Evolutionary conservation across 495 filamentous ascomycete genomes (phyloP).

Genomic region (Pyrenula massariospora): DNA sequence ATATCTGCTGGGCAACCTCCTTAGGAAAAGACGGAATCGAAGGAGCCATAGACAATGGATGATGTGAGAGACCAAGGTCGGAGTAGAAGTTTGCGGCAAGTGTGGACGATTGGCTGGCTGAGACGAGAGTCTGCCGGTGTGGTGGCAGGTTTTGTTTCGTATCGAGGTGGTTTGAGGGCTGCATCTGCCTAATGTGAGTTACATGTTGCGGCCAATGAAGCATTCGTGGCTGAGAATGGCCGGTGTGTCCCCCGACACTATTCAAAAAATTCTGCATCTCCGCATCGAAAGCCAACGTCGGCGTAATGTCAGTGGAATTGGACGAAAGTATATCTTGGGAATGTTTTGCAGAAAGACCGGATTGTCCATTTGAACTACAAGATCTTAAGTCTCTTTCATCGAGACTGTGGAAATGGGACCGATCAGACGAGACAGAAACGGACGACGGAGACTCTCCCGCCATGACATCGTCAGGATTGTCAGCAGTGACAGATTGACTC

Average conservation of each 20-base stretch:
- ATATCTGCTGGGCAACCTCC: too few species aligned
- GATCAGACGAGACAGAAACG: background rate
- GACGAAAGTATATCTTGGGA: too few species aligned
- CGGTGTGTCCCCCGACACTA: background rate
- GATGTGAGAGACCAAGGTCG: too few species aligned
- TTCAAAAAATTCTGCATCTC: background rate
- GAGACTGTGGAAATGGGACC: too few species aligned
- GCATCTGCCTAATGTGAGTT: background rate
- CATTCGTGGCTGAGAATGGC: background rate
- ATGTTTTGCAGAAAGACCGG: too few species aligned
- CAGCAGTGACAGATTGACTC: background rate
- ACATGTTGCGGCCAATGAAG: background rate
- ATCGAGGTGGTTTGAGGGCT: background rate
- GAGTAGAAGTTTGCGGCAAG: too few species aligned
- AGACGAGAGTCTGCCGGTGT: too few species aligned
- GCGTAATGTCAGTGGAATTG: background rate
- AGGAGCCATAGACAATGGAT: too few species aligned
- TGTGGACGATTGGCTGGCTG: too few species aligned
- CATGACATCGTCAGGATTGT: background rate
- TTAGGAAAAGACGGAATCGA: too few species aligned
- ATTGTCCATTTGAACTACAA: too few species aligned
- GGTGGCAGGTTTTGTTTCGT: background rate
- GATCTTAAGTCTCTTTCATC: too few species aligned
- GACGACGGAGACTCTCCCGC: background rate
- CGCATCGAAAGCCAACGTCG: background rate